Evolutionary conservation across 306 rosid genomes (phyloP).

Genomic region (Medicago lupulina): DNA sequence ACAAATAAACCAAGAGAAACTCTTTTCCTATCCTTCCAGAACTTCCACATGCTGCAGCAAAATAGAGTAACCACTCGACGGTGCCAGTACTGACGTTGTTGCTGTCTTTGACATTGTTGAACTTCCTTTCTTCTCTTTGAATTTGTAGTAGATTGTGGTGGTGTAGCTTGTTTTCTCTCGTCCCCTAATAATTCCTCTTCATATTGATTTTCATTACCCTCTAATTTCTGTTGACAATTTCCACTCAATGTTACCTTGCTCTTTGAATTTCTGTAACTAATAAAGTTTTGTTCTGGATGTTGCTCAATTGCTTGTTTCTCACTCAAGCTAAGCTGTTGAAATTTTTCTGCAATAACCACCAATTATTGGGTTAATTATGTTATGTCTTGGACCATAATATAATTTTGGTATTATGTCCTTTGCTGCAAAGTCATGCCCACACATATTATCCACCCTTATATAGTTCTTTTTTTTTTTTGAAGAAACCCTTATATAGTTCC

Average conservation of each 20-base stretch:
- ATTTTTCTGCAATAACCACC: slow-evolving; percentile 53
- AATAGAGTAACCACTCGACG: slow-evolving; percentile 61
- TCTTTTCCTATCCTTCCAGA: no score
- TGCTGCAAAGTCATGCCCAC: no score
- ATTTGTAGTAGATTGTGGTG: slow-evolving; percentile 43
- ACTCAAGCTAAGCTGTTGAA: slow-evolving; percentile 53
- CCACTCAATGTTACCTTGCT: slow-evolving; percentile 32
- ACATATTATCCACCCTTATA: no score
- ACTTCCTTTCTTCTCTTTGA: background rate
- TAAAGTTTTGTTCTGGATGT: slow-evolving; percentile 44
- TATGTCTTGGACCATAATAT: no score
- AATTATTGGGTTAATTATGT: background rate
- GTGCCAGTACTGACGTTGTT: slow-evolving; percentile 13
- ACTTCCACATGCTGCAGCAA: slow-evolving; percentile 83
- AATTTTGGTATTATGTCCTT: no score
- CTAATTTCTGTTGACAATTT: slow-evolving; percentile 31
- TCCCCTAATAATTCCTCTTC: slow-evolving; percentile 52
- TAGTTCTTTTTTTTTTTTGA: no score
- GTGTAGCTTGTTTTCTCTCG: slow-evolving; percentile 62
- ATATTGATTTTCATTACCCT: slow-evolving; percentile 24
- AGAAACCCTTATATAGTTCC: no score
- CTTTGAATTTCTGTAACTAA: slow-evolving; percentile 34
- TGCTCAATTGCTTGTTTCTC: slow-evolving; percentile 41
- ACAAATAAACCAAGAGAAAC: no score
- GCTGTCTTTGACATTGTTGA: background rate